Base-by-base conservation (phyloP, 805 yeast species). In the Candida jianshihensis region DNA sequence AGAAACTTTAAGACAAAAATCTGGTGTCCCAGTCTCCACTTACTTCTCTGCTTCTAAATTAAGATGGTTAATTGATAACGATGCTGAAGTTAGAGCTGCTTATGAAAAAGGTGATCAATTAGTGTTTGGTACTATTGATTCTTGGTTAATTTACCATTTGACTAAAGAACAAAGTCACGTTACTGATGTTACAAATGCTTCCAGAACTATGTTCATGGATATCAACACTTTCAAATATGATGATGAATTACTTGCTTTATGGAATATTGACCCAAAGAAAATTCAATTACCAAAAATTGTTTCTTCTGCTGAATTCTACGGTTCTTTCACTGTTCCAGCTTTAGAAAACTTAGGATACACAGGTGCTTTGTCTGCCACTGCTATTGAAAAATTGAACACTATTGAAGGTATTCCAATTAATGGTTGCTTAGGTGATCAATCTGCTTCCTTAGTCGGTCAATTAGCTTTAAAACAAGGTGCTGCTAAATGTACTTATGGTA, bases 401-500 rank as follows among this genome's bases (percentile, higher is more conserved):
- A 68, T 81, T 41, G 66, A 69, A 35, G 78, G 73, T 31, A 67
- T 80, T 19, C 95, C 96, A 25, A 76, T 89, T 39, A 75, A 85
- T 49, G 96, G 96, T 31, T 85, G 95, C 61, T 68, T 89, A 21
- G 97, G 97, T 40, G 97, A 89, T 63, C 97, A 89, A 65, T 77
- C 89, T 38, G 87, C 96, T 2, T 92, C 97, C 2, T 61, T 90
- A 42, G 95, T 88, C 34, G 97, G 97, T 26, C 96, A 89, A 61
- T 61, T 85, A 60, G 96, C 96, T 2, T 75, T 87, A 51, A 70
- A 74, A 44, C 71, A 75, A 30, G 96, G 96, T 38, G 77, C 81
- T 31, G 96, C 96, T 31, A 89, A 89, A 61, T 87, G 95, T 69
- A 89, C 97, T 10, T 89, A 88, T 54, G 97, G 97, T 44, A 89